Evolutionary conservation across 345 rosid species (phyloP), one percentile per base, ranked within the genome.

Genomic region (Citrus hindsii): DNA sequence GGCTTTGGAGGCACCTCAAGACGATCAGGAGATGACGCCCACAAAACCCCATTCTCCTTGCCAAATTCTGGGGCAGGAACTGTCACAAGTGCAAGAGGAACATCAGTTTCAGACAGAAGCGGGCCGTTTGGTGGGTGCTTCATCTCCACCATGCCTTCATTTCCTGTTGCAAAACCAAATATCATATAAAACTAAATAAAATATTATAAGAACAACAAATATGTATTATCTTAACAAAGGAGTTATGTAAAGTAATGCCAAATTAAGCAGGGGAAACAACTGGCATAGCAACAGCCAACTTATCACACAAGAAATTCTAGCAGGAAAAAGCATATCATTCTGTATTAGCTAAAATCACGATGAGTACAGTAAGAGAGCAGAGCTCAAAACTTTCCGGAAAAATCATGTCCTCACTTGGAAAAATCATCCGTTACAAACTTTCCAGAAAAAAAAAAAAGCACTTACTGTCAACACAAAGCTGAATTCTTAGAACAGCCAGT

Each of bases 1-100:
- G 90, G 92, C 83, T 86, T 94, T 73, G 88, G 93, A 74, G 97
- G 97, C 77, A 89, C 76, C 84, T 93, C 98, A 68, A 90, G 87
- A 59, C 84, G 89, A 82, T 94, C 97, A 24, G 97, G 97, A 74
- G 94, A 90, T 59, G 97, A 87, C 60, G 85, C 85, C 98, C 98
- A 95, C 74, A 83, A 79, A 76, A 83, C 84, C 38, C 89, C 93
- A 80, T 89, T 93, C 81, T 90, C 98, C 82, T 85, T 92, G 84
- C 77, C 73, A 59, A 80, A 92, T 71, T 92, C 90, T 19, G 90
- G 85, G 67, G 82, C 76, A 73, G 96, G 78, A 82, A 93, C 90
- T 14, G 95, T 82, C 70, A 90, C 98, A 83, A 96, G 82, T 81
- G 97, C 95, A 40, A 94, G 89, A 27, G 86, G 69, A 82, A 79